Percentiles rank a stretch among this genome's conserved stretches.
Evolutionary conservation across 164 flowering plant species (phyloP).

Genomic region (Chloranthus sessilifolius): DNA sequence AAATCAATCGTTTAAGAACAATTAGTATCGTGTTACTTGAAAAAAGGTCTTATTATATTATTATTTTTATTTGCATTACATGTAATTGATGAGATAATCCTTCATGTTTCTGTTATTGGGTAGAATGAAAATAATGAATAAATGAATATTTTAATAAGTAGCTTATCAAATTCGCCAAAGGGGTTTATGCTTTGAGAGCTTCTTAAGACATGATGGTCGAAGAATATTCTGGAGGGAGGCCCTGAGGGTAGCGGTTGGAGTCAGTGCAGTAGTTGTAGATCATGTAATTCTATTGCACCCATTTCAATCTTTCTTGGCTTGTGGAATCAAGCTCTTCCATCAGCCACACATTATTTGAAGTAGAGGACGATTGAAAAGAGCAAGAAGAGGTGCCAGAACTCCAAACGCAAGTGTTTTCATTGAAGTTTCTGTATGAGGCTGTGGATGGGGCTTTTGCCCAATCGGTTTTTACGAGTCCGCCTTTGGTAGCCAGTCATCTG

Average conservation of each 20-base stretch:
- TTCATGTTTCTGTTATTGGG: neutral
- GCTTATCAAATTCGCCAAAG: too few relatives aligned
- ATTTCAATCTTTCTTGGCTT: slow-evolving; percentile 4
- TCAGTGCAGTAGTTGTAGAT: slow-evolving; percentile 8
- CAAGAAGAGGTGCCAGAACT: slow-evolving; percentile 9
- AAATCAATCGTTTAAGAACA: too few relatives aligned
- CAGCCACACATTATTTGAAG: too few relatives aligned
- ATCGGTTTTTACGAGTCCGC: slow-evolving; percentile 10
- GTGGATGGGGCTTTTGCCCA: slow-evolving; percentile 38
- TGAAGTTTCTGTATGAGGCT: slow-evolving; percentile 11
- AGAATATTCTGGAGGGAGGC: slow-evolving; percentile 7
- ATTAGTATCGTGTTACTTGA: too few relatives aligned
- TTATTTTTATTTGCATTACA: too few relatives aligned
- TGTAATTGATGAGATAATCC: too few relatives aligned
- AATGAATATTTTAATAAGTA: neutral
- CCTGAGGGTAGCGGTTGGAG: slow-evolving; percentile 3
- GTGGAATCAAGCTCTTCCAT: too few relatives aligned
- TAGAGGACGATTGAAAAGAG: neutral
- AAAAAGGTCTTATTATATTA: too few relatives aligned
- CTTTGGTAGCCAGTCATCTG: slow-evolving; percentile 7
- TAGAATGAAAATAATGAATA: too few relatives aligned
- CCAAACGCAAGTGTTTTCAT: neutral
- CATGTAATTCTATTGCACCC: slow-evolving; percentile 12
- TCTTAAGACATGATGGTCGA: neutral
- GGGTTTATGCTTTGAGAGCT: neutral